A percentile compares a stretch with the other conserved stretches of the same genome.
phyloP scores from a whole-genome alignment of 768 basidiomycete genomes.

The Myochromella boudieri region DNA sequence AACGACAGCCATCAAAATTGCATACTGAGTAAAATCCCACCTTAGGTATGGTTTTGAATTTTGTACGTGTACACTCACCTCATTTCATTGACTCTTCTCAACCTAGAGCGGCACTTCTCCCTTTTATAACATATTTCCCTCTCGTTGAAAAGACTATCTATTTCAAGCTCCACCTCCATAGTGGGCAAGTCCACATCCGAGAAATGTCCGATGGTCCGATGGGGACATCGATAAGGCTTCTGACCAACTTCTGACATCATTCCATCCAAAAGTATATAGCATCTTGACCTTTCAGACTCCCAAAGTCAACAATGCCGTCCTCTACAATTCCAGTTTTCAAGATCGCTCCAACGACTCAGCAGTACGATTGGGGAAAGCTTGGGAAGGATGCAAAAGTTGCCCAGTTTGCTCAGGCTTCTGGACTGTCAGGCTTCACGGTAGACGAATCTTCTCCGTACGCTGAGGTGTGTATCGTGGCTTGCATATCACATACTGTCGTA shows the following conservation, averaged over 20 bases:
- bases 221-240: background rate
- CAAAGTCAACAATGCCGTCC: slow-evolving; percentile 2
- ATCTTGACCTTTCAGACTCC: background rate
- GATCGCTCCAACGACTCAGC: slow-evolving; percentile 79
- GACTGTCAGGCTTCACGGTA: slow-evolving; percentile 62
- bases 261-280: background rate
- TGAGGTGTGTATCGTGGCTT: slow-evolving; percentile 60
- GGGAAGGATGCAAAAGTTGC: slow-evolving; percentile 86
- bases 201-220: background rate
- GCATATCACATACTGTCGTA: slow-evolving; percentile 10
- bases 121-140: no score
- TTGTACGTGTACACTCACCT: no score
- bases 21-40: no score
- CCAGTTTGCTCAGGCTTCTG: slow-evolving; percentile 66
- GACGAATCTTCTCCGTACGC: slow-evolving; percentile 83
- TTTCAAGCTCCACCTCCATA: no score
- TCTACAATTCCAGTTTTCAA: slow-evolving; percentile 57
- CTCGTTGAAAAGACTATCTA: no score
- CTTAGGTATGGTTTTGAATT: no score
- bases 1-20: no score
- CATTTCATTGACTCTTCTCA: no score
- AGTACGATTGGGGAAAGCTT: slow-evolving; percentile 94
- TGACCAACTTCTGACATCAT: background rate
- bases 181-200: no score
- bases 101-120: no score